Conservation (phyloP, 2,329 filamentous ascomycete genomes). For the Drechslera avenae region DNA sequence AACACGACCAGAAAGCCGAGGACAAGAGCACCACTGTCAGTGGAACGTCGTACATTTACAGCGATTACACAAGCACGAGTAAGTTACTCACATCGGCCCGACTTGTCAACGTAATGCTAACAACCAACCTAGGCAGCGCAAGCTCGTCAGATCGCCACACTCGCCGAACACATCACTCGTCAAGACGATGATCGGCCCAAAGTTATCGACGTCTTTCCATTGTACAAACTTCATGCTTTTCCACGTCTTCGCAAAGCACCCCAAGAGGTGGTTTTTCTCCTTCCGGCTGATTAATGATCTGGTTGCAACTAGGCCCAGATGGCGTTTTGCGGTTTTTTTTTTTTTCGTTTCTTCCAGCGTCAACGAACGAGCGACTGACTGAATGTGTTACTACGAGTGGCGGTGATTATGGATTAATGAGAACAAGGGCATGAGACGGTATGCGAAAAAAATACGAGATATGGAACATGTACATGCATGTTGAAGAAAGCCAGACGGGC, state of each 20-base stretch:
- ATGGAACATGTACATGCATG: background rate
- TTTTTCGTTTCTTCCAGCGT: too few relatives aligned
- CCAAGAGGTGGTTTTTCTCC: too few relatives aligned
- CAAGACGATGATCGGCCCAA: conserved; percentile 24
- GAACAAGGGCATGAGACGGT: too few relatives aligned
- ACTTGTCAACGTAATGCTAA: conserved; percentile 19
- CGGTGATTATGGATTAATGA: too few relatives aligned
- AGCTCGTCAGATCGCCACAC: conserved; percentile 52
- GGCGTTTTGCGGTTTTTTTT: too few relatives aligned
- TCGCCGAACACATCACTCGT: conserved; percentile 47
- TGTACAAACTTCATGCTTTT: background rate
- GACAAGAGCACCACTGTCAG: conserved; percentile 52
- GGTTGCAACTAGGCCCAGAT: too few relatives aligned
- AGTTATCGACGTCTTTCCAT: background rate
- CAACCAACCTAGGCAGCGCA: conserved; percentile 47
- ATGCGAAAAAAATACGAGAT: too few relatives aligned
- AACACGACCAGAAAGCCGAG: conserved; percentile 47
- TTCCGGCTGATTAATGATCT: too few relatives aligned
- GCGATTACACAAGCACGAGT: conserved; percentile 57
- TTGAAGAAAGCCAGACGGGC: background rate
- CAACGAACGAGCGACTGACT: too few relatives aligned
- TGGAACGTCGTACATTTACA: conserved; percentile 49
- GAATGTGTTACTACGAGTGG: too few relatives aligned
- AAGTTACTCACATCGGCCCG: conserved; percentile 40
- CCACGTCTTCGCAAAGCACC: too few relatives aligned